phyloP scores from a whole-genome alignment of 371 early-diverging fungal genomes.

The Mortierella sp. region DNA sequence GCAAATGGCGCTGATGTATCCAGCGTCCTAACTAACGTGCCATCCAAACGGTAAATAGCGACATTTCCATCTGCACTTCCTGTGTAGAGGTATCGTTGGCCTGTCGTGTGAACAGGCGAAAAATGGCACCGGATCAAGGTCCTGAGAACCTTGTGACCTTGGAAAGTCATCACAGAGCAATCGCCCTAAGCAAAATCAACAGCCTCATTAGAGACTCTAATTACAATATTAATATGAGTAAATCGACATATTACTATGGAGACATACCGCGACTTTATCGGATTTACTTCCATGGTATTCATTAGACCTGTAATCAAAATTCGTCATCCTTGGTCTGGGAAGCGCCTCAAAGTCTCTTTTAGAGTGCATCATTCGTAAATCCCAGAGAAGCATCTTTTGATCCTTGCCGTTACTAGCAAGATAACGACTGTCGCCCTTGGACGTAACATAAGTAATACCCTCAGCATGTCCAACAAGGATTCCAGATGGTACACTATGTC shows the following conservation, averaged over 20 bases:
- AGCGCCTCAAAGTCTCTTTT: conserved; percentile 9
- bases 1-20: conserved; percentile 37
- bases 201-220: background rate
- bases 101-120: conserved; percentile 66
- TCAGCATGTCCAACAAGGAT: conserved; percentile 76
- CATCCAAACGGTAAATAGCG: conserved; percentile 59
- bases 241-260: conserved; percentile 14
- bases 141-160: conserved; percentile 66
- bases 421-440: conserved; percentile 76
- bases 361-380: conserved; percentile 64
- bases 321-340: conserved; percentile 3
- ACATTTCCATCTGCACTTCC: conserved; percentile 71
- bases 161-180: conserved; percentile 68
- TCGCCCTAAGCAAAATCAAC: conserved; percentile 45
- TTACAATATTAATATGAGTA: conserved; percentile 42
- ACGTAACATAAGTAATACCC: conserved; percentile 73
- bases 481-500: conserved; percentile 62
- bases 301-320: conserved; percentile 41
- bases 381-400: conserved; percentile 76
- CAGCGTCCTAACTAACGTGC: conserved; percentile 42
- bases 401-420: conserved; percentile 65
- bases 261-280: conserved; percentile 21
- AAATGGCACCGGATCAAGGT: conserved; percentile 81
- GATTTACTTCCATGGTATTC: conserved; percentile 22
- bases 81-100: conserved; percentile 67